These are phyloP conservation scores for Leccinellum luteum DNA, from an alignment of 768 basidiomycete genomes.

Conservation along the genomic window DNA sequence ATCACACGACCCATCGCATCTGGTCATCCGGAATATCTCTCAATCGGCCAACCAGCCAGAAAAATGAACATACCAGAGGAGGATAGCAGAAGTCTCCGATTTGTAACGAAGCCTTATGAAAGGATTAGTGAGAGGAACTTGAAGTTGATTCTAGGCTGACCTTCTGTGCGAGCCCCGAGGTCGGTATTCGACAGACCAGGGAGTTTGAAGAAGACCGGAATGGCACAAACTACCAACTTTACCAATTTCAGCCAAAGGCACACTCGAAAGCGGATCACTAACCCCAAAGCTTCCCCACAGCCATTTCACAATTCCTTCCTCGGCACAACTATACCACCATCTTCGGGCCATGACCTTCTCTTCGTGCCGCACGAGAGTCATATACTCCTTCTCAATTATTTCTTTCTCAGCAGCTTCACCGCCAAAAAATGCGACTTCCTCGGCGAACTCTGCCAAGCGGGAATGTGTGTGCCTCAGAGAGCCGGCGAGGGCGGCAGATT, in stretches of 20 bases:
- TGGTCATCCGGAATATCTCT: conserved; percentile 21
- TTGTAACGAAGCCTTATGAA: conserved; percentile 87
- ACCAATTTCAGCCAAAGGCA: conserved; percentile 10
- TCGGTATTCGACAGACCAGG: conserved; percentile 68
- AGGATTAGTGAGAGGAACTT: neutral
- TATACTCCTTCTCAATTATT: conserved; percentile 86
- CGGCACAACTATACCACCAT: conserved; percentile 89
- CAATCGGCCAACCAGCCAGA: neutral
- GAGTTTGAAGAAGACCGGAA: conserved; percentile 89
- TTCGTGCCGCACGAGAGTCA: conserved; percentile 80
- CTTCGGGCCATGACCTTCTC: conserved; percentile 72
- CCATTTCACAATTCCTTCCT: conserved; percentile 97
- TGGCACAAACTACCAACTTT: conserved; percentile 82
- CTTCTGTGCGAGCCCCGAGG: conserved; percentile 87
- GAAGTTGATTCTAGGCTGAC: conserved; percentile 34
- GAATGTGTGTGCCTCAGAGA: conserved; percentile 91
- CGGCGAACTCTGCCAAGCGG: conserved; percentile 82
- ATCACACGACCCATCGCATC: conserved; percentile 95
- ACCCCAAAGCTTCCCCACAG: conserved; percentile 95
- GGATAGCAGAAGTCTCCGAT: conserved; percentile 84
- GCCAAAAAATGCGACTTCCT: conserved; percentile 85
- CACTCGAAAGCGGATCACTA: conserved; percentile 28
- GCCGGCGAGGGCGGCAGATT: conserved; percentile 85
- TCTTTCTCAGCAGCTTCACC: conserved; percentile 91
- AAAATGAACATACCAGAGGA: conserved; percentile 57